Evolutionary conservation across 495 filamentous ascomycete species (phyloP).

Genomic region (Aspergillus egyptiacus): DNA sequence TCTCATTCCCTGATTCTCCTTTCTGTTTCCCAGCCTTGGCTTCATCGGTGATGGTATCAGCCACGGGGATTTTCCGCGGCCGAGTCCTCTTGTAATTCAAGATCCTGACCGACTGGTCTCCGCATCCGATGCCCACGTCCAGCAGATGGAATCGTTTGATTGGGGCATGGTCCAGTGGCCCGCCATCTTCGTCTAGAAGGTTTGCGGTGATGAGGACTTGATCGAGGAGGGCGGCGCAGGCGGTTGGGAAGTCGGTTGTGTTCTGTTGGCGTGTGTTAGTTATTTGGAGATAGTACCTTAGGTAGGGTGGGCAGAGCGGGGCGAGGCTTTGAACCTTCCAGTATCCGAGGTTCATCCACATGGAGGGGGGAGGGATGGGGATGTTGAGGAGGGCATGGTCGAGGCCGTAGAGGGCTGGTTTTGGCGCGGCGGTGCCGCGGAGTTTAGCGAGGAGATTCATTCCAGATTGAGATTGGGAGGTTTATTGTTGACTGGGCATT

Average conservation of each 20-base stretch:
- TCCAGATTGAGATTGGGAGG: too few species aligned
- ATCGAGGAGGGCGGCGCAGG: slow-evolving; percentile 36
- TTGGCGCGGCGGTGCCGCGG: neutral
- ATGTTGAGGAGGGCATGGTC: slow-evolving; percentile 33
- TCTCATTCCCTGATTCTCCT: neutral
- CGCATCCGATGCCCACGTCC: slow-evolving; percentile 47
- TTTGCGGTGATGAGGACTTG: slow-evolving; percentile 34
- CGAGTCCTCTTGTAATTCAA: neutral
- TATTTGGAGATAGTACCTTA: neutral
- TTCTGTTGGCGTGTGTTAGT: slow-evolving; percentile 7
- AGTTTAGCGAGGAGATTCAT: neutral
- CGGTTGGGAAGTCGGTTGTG: slow-evolving; percentile 31
- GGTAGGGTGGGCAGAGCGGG: neutral
- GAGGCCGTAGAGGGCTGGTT: slow-evolving; percentile 22
- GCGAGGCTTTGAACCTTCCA: slow-evolving; percentile 26
- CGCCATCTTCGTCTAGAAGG: slow-evolving; percentile 17
- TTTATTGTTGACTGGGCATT: neutral
- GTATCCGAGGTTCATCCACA: slow-evolving; percentile 43
- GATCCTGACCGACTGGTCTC: slow-evolving; percentile 35
- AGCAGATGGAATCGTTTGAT: slow-evolving; percentile 24
- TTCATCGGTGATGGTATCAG: too few species aligned
- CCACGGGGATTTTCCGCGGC: neutral
- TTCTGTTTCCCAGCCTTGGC: neutral
- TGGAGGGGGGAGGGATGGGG: slow-evolving; percentile 24
- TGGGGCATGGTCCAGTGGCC: neutral